These are phyloP conservation scores for Sporothrix euskadiensis DNA, from an alignment of 2,329 filamentous ascomycete species.

Conservation along the genomic window DNA sequence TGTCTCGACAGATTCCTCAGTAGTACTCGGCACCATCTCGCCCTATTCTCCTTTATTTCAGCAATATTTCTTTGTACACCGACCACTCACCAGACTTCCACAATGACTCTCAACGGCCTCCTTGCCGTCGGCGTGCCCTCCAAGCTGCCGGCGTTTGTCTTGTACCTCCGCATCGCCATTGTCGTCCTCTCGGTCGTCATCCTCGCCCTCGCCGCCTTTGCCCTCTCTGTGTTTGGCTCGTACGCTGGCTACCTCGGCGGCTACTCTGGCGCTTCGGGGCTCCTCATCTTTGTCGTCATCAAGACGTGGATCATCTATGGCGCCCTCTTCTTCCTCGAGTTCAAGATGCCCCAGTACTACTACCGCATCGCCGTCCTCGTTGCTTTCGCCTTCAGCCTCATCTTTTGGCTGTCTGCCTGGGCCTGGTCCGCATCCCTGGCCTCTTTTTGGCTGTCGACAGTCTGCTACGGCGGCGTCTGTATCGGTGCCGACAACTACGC, in stretches of 20 bases:
- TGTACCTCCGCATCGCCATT: slow-evolving; percentile 44
- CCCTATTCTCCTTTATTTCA: neutral
- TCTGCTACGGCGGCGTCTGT: slow-evolving; percentile 38
- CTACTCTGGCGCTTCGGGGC: slow-evolving; percentile 42
- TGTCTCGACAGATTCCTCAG: neutral
- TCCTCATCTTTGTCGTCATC: slow-evolving; percentile 49
- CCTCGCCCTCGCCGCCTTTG: slow-evolving; percentile 46
- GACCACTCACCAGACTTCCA: neutral
- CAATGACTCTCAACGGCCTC: slow-evolving; percentile 37
- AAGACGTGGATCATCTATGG: slow-evolving; percentile 47
- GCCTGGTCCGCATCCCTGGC: slow-evolving; percentile 30
- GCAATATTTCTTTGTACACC: neutral
- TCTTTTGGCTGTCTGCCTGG: slow-evolving; percentile 43
- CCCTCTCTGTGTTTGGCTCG: slow-evolving; percentile 41
- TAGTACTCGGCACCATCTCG: neutral
- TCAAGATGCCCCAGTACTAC: slow-evolving; percentile 43
- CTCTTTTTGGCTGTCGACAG: slow-evolving; percentile 43
- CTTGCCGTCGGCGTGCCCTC: slow-evolving; percentile 43
- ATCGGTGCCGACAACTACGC: slow-evolving; percentile 28
- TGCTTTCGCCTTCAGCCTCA: slow-evolving; percentile 41
- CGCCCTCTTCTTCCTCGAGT: slow-evolving; percentile 42
- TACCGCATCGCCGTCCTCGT: slow-evolving; percentile 43
- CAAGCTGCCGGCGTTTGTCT: slow-evolving; percentile 41
- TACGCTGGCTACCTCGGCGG: slow-evolving; percentile 34
- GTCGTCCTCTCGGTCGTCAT: slow-evolving; percentile 45